Percentiles rank a stretch among this genome's conserved stretches.
Conservation (phyloP, 1,139 yeast species). For the Zygosaccharomyces pseudobailii region DNA sequence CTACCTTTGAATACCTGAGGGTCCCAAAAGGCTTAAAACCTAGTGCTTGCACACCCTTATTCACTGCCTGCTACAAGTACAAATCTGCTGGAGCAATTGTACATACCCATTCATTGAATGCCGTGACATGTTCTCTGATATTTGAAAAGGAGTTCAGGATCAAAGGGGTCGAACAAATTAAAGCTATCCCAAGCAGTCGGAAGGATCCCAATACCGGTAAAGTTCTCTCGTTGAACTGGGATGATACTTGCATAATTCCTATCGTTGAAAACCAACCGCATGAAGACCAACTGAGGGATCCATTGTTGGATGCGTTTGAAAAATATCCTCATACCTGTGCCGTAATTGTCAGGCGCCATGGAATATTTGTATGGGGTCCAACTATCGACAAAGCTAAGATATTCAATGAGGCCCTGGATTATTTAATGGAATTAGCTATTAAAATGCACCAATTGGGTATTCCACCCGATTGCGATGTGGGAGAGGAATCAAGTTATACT, state of each 20-base stretch:
- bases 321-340: constrained; percentile 78
- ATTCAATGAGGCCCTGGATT: constrained; percentile 89
- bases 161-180: constrained; percentile 83
- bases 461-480: constrained; percentile 41
- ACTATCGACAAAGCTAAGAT: constrained; percentile 89
- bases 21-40: constrained; percentile 70
- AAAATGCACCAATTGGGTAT: constrained; percentile 67
- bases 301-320: constrained; percentile 57
- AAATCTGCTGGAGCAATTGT: constrained; percentile 88
- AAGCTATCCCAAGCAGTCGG: constrained; percentile 73
- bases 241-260: constrained; percentile 75
- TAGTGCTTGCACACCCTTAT: constrained; percentile 89
- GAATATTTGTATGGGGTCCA: constrained; percentile 94
- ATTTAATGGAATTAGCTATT: constrained; percentile 76
- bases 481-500: constrained; percentile 33
- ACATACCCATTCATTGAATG: constrained; percentile 88
- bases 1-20: constrained; percentile 51
- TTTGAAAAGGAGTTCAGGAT: constrained; percentile 70
- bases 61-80: constrained; percentile 66
- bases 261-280: constrained; percentile 87
- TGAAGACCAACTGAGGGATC: constrained; percentile 77
- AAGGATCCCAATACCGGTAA: constrained; percentile 39
- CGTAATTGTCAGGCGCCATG: constrained; percentile 87
- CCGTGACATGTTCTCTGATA: constrained; percentile 74
- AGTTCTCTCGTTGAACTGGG: constrained; percentile 49